Evolutionary conservation across 148 eudicot genomes (phyloP), one percentile per base, ranked within the genome.

Genomic region (Persicaria tinctoria): DNA sequence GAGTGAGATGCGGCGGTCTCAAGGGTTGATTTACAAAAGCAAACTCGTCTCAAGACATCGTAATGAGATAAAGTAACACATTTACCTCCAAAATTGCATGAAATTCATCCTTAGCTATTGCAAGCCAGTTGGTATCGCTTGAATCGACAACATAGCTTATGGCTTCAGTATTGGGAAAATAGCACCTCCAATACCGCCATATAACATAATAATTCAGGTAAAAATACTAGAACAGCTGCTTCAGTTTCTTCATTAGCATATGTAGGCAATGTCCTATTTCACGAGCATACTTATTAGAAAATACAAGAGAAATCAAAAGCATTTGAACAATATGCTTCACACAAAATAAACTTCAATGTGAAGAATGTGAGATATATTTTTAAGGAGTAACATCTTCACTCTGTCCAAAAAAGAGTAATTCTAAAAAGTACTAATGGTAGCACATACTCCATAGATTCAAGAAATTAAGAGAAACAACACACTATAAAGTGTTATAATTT

Each of bases 131-230:
- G 41, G 41, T 32, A 32, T 32, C 41, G 41, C 41, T 32, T 32
- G 41, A 32, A 32, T 32, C 41, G 3, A 32, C 41, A 32, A 32
- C 41, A 32, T 32, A 32, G 41, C 2, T 32, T 32, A 32, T 32
- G 41, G 41, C 41, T 32, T 0, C 2, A 32, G 41, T 32, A 32
- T 32, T 32, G 41, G 41, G 41, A 32, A 32, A 32, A 32, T 32
- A 32, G 41, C 41, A 32, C 41, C 41, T 32, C 41, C 41, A 32
- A 32, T 32, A 50, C 13, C 97, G 98, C 84, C 98, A 92, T 8
- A 50, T 12, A 14, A 50, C 9, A 50, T 0, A 50, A 50, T 8
- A 50, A 50, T 50, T 50, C 2, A 50, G 53, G 53, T 55, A 55
- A 55, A 14, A 55, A 55, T 55, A 18, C 59, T 5, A 13, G n/a